phyloP scores from a whole-genome alignment of 164 flowering plant genomes.

The Liquidambar formosana region DNA sequence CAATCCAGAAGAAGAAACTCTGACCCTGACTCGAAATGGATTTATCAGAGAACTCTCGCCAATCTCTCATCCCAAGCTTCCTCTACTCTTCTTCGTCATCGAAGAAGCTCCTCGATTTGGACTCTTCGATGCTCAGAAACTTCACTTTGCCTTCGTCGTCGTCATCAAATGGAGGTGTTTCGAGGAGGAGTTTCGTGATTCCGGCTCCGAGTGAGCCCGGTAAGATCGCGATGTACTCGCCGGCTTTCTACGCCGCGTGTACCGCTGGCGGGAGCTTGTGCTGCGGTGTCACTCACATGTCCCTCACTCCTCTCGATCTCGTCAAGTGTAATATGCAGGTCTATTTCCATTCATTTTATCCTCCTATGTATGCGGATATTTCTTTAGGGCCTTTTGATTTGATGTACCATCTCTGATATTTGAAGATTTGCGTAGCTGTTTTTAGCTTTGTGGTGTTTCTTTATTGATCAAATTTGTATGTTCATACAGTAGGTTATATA shows the following conservation, averaged over 20 bases:
- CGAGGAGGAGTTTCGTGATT: constrained; percentile 29
- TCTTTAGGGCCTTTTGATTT: not conserved
- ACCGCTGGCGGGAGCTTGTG: constrained; percentile 51
- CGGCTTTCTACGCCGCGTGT: constrained; percentile 60
- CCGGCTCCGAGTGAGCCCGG: constrained; percentile 63
- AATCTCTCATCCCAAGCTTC: constrained; percentile 44
- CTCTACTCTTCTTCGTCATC: constrained; percentile 34
- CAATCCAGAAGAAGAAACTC: not conserved
- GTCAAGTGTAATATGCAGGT: constrained; percentile 87
- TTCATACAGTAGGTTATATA: not conserved
- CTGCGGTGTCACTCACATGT: constrained; percentile 64
- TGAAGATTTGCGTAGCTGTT: no score
- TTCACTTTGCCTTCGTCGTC: constrained; percentile 2
- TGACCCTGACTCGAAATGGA: constrained; percentile 25
- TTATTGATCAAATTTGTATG: not conserved
- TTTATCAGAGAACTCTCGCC: constrained; percentile 28
- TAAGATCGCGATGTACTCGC: constrained; percentile 62
- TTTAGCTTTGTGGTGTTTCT: not conserved
- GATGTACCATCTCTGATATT: no score
- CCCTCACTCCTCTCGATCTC: constrained; percentile 70
- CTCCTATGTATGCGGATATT: not conserved
- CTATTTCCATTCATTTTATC: not conserved
- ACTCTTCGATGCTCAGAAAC: constrained; percentile 1
- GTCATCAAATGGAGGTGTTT: constrained; percentile 8
- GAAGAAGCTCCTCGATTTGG: constrained; percentile 16